A percentile compares a stretch with the other conserved stretches of the same genome.
These are phyloP conservation scores for Trichophyton simii DNA, from an alignment of 2,329 filamentous ascomycete species.

Conservation along the genomic window DNA sequence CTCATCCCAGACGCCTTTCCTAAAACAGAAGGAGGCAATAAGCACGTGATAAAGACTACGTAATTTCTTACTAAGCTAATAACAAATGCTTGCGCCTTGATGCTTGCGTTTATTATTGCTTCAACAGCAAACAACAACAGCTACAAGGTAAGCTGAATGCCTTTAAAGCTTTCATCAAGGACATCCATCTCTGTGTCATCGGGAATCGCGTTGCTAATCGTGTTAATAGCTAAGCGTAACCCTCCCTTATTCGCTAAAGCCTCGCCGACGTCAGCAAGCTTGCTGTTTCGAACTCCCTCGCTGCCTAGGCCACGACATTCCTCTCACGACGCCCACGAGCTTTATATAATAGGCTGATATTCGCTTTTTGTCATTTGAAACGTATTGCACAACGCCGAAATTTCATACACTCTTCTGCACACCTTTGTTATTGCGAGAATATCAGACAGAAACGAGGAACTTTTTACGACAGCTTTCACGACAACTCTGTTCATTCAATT, in stretches of 20 bases:
- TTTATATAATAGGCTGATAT: background rate
- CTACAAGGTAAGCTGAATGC: background rate
- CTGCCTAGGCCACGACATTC: background rate
- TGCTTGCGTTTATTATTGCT: background rate
- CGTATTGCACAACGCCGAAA: background rate
- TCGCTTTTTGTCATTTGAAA: background rate
- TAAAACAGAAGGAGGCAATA: background rate
- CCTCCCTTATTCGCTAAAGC: background rate
- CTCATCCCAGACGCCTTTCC: too few relatives aligned
- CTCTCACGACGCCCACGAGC: background rate
- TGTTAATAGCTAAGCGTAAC: background rate
- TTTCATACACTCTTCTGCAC: background rate
- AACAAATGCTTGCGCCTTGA: background rate
- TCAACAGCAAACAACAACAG: background rate
- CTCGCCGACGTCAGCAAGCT: background rate
- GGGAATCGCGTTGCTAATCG: background rate
- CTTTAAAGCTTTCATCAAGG: background rate
- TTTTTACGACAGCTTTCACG: background rate
- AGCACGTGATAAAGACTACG: background rate
- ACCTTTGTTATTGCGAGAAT: background rate
- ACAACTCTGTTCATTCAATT: background rate
- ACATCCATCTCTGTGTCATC: background rate
- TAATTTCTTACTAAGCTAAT: background rate
- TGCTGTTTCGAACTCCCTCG: background rate
- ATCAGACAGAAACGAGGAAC: background rate